Conservation (phyloP, 1,284 basidiomycete genomes). For the Cystobasidium slooffiae region DNA sequence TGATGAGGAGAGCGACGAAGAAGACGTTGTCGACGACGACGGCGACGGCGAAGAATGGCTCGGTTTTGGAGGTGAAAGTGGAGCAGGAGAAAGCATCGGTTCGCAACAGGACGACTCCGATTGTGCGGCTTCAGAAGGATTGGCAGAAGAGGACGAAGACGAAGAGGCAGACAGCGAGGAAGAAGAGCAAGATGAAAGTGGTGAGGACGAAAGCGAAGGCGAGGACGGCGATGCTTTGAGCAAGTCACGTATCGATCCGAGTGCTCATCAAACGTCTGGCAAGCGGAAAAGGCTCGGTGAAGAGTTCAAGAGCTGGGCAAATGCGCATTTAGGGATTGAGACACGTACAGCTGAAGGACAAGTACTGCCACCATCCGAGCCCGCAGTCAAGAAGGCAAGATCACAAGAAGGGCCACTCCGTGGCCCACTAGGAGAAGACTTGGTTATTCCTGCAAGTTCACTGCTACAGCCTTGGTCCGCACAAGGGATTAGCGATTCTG, state of each 20-base stretch:
- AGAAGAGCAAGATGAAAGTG: constrained; percentile 37
- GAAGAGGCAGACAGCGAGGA: constrained; percentile 54
- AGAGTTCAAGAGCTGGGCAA: constrained; percentile 83
- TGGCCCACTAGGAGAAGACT: constrained; percentile 53
- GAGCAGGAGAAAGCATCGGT: constrained; percentile 34
- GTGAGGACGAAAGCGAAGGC: constrained; percentile 49
- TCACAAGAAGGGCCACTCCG: constrained; percentile 13
- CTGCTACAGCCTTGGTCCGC: constrained; percentile 25
- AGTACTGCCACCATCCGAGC: constrained; percentile 59
- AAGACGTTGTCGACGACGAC: constrained; percentile 43
- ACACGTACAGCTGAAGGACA: constrained; percentile 19
- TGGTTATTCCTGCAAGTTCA: constrained; percentile 44
- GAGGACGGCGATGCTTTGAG: constrained; percentile 44
- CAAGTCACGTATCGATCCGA: constrained; percentile 33
- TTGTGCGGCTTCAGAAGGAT: constrained; percentile 31
- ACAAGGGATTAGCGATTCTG: neutral
- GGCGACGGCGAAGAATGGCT: constrained; percentile 50
- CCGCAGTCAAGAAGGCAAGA: constrained; percentile 61
- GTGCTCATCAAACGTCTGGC: constrained; percentile 36
- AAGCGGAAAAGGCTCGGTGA: constrained; percentile 46
- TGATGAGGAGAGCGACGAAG: constrained; percentile 47
- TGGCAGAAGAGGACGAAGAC: constrained; percentile 48
- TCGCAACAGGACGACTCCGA: neutral
- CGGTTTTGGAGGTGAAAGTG: constrained; percentile 49
- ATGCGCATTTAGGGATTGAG: constrained; percentile 65